Evolutionary conservation across 768 basidiomycete species (phyloP), one percentile per base, ranked within the genome.

Genomic region (Suillus subluteus): DNA sequence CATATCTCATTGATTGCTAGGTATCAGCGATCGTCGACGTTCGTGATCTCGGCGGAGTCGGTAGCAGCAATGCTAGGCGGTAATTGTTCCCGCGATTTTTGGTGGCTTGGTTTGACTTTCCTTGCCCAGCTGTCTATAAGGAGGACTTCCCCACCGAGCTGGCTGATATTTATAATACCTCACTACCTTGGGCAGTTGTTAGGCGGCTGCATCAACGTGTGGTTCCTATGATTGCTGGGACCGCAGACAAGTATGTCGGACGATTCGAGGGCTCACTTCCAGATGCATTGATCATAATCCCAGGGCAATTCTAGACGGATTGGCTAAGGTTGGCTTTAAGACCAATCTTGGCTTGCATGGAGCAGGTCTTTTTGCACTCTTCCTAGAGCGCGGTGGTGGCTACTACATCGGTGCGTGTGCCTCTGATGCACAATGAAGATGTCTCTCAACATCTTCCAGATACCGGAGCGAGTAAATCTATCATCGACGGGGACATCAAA

Each of bases 401-500:
- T 82, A 78, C 59, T 83, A 83, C 68, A 66, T 83, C 16, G 80
- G 82, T 77, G 58, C 32, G 74, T 64, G 35, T 18, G 37, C 8
- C 0, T 16, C 62, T 23, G 15, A 43, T 38, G 37, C 38, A n/a
- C 50, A 1, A 43, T 16, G 8, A 63, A 30, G 26, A 18, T 46
- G 23, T 37, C 56, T 26, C 26, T 48, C 37, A 59, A 59, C 21
- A 37, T 37, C 58, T 7, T 21, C 59, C 50, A 79, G 79, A 79
- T n/a, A 69, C 71, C 9, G 84, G 83, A 12, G 81, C 82, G 1
- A 80, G 81, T 62, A 76, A 80, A 62, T 74, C 81, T 62, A 81
- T 86, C 69, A 79, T 78, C 26, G 72, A 82, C 26, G 83, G 86
- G 18, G 77, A 80, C 54, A 85, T 87, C 76, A 84, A 84, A 69